Conservation (phyloP, 805 yeast genomes). For the Helenozyma baotianmanensis region DNA sequence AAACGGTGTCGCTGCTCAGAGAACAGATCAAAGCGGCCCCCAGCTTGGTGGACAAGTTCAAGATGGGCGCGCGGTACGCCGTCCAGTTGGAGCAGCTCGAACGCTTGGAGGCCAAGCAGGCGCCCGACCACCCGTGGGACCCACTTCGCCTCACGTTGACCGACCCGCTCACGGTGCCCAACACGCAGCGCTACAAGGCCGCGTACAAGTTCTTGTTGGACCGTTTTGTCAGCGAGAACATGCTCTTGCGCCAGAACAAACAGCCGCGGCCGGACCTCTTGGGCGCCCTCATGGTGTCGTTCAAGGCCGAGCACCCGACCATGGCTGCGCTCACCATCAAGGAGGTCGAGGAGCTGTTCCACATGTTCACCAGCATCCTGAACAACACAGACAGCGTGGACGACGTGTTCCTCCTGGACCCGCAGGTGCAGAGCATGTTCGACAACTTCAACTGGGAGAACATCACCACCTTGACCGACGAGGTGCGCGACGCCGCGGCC, state of each 20-base stretch:
- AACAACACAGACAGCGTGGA: constrained; percentile 22
- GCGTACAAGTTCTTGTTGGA: constrained; percentile 20
- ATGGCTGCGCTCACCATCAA: constrained; percentile 18
- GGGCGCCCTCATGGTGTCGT: constrained; percentile 11
- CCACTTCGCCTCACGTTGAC: constrained; percentile 14
- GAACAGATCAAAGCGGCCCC: constrained; percentile 19
- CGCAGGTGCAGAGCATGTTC: constrained; percentile 20
- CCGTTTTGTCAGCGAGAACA: constrained; percentile 23
- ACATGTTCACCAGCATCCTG: constrained; percentile 26
- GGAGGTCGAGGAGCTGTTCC: constrained; percentile 24
- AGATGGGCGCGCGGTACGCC: constrained; percentile 18
- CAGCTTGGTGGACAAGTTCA: constrained; percentile 21
- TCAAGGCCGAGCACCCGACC: constrained; percentile 17
- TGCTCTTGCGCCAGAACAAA: constrained; percentile 1
- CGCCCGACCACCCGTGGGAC: too few relatives aligned
- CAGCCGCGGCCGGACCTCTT: constrained; percentile 2
- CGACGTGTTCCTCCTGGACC: constrained; percentile 24
- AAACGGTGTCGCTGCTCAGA: too few relatives aligned
- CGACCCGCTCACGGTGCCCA: constrained; percentile 18
- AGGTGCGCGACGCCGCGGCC: constrained; percentile 6
- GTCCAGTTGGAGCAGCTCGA: constrained; percentile 4
- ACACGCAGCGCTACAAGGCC: constrained; percentile 12
- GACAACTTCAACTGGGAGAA: neutral
- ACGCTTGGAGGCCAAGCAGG: too few relatives aligned
- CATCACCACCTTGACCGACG: neutral